A percentile compares a stretch with the other conserved stretches of the same genome.
These are phyloP conservation scores for Saturnispora galanensis DNA, from an alignment of 805 yeast genomes.

Conservation along the genomic window DNA sequence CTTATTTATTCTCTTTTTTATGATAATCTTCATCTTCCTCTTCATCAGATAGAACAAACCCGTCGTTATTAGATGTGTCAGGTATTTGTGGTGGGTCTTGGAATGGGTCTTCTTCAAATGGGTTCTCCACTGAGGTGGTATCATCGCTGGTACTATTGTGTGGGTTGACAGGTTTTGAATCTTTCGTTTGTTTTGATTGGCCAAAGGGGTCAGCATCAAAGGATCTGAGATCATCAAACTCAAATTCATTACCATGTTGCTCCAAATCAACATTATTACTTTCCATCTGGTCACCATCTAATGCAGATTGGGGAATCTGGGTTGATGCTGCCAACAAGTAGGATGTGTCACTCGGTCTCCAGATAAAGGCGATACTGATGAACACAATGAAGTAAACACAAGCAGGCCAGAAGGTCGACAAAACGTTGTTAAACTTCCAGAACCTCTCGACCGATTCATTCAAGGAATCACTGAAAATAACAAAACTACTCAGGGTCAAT, in stretches of 20 bases:
- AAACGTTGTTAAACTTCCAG: conserved; percentile 87
- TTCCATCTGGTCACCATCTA: conserved; percentile 20
- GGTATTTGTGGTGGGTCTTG: conserved; percentile 12
- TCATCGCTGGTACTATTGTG: neutral
- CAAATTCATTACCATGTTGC: conserved; percentile 44
- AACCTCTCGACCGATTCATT: conserved; percentile 72
- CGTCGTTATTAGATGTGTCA: conserved; percentile 17
- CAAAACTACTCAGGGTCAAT: conserved; percentile 56
- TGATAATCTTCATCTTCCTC: conserved; percentile 16
- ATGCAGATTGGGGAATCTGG: conserved; percentile 66
- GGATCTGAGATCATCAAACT: conserved; percentile 47
- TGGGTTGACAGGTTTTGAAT: conserved; percentile 5
- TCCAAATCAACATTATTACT: conserved; percentile 20
- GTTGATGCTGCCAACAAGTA: conserved; percentile 91
- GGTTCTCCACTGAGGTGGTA: conserved; percentile 16
- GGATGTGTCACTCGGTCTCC: conserved; percentile 97
- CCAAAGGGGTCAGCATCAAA: conserved; percentile 28
- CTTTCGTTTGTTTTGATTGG: conserved; percentile 2
- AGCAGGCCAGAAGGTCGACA: conserved; percentile 92
- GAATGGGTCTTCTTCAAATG: conserved; percentile 23
- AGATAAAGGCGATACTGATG: conserved; percentile 73
- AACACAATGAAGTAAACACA: conserved; percentile 78
- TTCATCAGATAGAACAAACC: conserved; percentile 24
- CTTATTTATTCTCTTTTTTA: neutral
- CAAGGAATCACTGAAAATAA: conserved; percentile 63